These are phyloP conservation scores for Beauveria rudraprayagi DNA, from an alignment of 2,329 filamentous ascomycete species.

Conservation along the genomic window DNA sequence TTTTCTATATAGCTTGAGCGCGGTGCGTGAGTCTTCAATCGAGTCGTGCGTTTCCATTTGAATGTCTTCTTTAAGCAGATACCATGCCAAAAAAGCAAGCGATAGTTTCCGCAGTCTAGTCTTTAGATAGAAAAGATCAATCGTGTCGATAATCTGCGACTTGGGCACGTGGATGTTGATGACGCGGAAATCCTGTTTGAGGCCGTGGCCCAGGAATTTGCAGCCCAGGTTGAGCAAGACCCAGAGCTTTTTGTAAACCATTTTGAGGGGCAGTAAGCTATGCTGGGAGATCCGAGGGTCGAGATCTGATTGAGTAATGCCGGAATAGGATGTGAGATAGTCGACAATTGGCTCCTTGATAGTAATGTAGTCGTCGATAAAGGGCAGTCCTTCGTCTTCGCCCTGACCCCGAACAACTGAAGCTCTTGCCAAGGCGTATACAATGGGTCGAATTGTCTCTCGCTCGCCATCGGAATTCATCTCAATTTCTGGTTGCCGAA, in stretches of 20 bases:
- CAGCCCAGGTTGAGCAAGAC: constrained; percentile 89
- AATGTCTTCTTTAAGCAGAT: constrained; percentile 85
- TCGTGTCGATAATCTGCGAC: constrained; percentile 86
- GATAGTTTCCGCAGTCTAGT: constrained; percentile 78
- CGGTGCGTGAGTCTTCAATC: constrained; percentile 89
- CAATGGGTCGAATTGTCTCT: constrained; percentile 84
- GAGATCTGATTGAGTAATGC: constrained; percentile 78
- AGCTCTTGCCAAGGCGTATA: constrained; percentile 84
- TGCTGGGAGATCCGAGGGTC: constrained; percentile 71
- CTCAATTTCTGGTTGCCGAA: constrained; percentile 89
- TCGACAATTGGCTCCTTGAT: constrained; percentile 89
- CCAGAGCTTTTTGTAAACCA: constrained; percentile 97
- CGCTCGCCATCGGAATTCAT: constrained; percentile 91
- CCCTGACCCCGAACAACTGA: constrained; percentile 81
- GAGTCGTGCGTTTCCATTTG: constrained; percentile 89
- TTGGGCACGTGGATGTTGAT: constrained; percentile 96
- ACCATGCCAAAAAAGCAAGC: constrained; percentile 85
- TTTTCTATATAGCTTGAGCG: constrained; percentile 80
- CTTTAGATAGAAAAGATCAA: constrained; percentile 80
- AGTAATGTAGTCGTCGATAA: constrained; percentile 95
- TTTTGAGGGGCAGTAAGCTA: constrained; percentile 78
- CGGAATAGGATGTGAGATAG: constrained; percentile 90
- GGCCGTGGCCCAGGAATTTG: constrained; percentile 85
- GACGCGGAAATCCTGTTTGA: constrained; percentile 93
- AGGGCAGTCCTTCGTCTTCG: constrained; percentile 70